A percentile compares a stretch with the other conserved stretches of the same genome.
phyloP scores from a whole-genome alignment of 164 flowering plant species.

The Tetracentron sinense region DNA sequence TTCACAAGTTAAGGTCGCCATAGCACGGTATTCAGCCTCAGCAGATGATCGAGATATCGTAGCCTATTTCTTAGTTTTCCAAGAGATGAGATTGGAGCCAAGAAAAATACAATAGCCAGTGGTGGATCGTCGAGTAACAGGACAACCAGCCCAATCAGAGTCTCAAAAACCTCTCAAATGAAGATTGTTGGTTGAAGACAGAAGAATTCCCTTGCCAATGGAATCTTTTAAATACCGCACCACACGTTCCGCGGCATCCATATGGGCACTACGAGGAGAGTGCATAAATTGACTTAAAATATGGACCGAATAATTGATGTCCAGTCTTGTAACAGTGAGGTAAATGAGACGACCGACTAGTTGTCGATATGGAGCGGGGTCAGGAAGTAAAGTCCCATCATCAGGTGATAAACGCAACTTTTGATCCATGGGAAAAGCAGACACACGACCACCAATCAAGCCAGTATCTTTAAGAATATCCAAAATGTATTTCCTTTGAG shows the following conservation, averaged over 20 bases:
- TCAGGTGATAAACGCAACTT: too few relatives aligned
- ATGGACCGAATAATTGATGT: neutral
- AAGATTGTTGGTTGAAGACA: neutral
- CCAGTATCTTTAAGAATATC: too few relatives aligned
- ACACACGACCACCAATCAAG: too few relatives aligned
- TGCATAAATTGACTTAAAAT: constrained; percentile 4
- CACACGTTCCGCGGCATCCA: neutral
- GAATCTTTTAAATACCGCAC: neutral
- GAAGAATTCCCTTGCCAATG: neutral
- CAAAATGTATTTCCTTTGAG: too few relatives aligned
- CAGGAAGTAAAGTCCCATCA: too few relatives aligned
- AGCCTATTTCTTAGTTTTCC: neutral
- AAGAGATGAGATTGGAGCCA: neutral
- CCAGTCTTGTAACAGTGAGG: neutral
- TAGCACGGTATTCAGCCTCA: neutral
- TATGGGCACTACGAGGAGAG: neutral
- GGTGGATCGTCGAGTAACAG: neutral
- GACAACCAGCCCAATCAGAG: constrained; percentile 5
- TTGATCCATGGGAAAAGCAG: too few relatives aligned
- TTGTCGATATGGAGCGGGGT: neutral
- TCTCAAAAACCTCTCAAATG: neutral
- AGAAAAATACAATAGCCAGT: neutral
- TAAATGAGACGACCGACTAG: neutral
- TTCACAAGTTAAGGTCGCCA: neutral
- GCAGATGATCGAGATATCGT: neutral